Evolutionary conservation across 768 basidiomycete genomes (phyloP), one percentile per base, ranked within the genome.

Genomic region (Leucocoprinus birnbaumii): DNA sequence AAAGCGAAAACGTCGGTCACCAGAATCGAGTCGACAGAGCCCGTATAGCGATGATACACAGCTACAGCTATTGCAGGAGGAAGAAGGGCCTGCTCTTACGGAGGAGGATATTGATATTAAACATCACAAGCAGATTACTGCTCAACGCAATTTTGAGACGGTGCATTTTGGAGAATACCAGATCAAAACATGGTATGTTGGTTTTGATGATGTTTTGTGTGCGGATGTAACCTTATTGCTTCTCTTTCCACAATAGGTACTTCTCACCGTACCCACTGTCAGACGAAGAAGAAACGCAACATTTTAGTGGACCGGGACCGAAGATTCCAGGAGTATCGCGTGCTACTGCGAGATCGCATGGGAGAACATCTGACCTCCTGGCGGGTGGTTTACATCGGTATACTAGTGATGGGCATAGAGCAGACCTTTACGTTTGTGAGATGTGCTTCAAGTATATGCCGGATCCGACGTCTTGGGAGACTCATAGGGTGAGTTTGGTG

Each of bases 401-500:
- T 16, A 71, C 75, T 45, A 67, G 65, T 16, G 77, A 73, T 3
- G 84, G 84, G 58, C 76, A 76, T 47, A 42, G 41, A 18, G 70
- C 82, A 16, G 70, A 73, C 27, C 69, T 95, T 18, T 94, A 86
- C 82, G 91, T 95, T 4, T 96, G 94, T 66, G 89, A 94, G 61
- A 80, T 84, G 58, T 99, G 96, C 73, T 97, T 98, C 85, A 98
- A 97, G 72, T 99, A 99, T 66, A 92, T 94, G 87, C 75, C 84
- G 2, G 87, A 92, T 44, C 80, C 83, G 14, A 68, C 72, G 1
- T 73, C 76, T 19, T 95, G 89, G 84, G 87, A 79, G 58, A 57
- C 84, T 58, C 76, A 86, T 57, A 87, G 90, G 61, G 77, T 81
- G 41, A 80, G 87, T 62, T n/a, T n/a, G n/a, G n/a, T n/a, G n/a